phyloP scores from a whole-genome alignment of 2,329 filamentous ascomycete species.

The Fusarium sp. region DNA sequence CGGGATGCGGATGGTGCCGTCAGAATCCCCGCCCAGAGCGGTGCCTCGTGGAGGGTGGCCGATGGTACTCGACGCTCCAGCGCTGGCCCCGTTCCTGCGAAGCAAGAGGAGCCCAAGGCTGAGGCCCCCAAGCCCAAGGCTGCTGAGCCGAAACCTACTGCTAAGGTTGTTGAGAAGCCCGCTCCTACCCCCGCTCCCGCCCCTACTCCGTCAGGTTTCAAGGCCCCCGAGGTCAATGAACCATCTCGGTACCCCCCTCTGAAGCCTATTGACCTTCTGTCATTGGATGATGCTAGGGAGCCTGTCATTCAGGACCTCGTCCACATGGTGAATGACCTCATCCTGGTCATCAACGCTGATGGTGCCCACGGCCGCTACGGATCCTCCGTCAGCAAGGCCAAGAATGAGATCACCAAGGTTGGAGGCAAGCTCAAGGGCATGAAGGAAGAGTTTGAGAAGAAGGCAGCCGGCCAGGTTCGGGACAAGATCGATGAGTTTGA shows the following conservation, averaged over 20 bases:
- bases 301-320: conserved; percentile 91
- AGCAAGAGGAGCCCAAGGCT: conserved; percentile 47
- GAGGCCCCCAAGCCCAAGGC: conserved; percentile 44
- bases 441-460: conserved; percentile 71
- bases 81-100: conserved; percentile 54
- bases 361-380: conserved; percentile 78
- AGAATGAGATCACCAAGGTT: conserved; percentile 79
- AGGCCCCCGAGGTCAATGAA: conserved; percentile 69
- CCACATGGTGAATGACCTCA: conserved; percentile 95
- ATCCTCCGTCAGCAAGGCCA: conserved; percentile 81
- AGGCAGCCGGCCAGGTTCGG: conserved; percentile 77
- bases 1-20: conserved; percentile 72
- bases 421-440: conserved; percentile 78
- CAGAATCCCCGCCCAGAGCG: conserved; percentile 84
- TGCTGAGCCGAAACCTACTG: conserved; percentile 36
- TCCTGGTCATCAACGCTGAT: conserved; percentile 90
- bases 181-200: conserved; percentile 40
- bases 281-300: conserved; percentile 77
- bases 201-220: conserved; percentile 50
- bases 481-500: conserved; percentile 81
- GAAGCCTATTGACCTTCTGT: conserved; percentile 78
- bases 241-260: conserved; percentile 69
- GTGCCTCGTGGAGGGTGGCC: conserved; percentile 80
- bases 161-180: conserved; percentile 49
- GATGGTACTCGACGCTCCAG: conserved; percentile 70